Percentiles rank a stretch among this genome's conserved stretches.
phyloP scores from a whole-genome alignment of 164 flowering plant species.

The Euptelea pleiosperma region DNA sequence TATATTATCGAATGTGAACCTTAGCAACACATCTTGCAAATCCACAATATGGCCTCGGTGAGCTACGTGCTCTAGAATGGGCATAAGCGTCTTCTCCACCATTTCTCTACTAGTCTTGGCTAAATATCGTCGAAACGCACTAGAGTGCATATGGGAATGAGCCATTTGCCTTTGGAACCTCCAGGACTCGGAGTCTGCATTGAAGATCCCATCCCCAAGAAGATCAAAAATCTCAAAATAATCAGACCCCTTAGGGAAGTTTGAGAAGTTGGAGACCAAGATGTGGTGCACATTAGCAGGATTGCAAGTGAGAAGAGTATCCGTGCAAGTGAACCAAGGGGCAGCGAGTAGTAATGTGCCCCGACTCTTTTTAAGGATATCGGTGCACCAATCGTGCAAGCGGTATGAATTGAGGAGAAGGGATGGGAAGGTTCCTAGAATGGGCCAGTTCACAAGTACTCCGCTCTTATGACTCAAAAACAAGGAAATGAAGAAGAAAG shows the following conservation, averaged over 20 bases:
- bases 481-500: slow-evolving; percentile 3
- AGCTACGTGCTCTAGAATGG: slow-evolving; percentile 18
- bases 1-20: slow-evolving; percentile 35
- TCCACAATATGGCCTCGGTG: slow-evolving; percentile 21
- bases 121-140: slow-evolving; percentile 15
- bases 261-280: slow-evolving; percentile 15
- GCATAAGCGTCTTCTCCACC: slow-evolving; percentile 27
- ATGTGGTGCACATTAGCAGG: slow-evolving; percentile 28
- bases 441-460: slow-evolving; percentile 26
- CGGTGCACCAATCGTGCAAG: slow-evolving; percentile 20
- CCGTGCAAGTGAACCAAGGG: slow-evolving; percentile 19
- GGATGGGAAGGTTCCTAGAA: slow-evolving; percentile 35
- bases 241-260: slow-evolving; percentile 15
- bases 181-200: slow-evolving; percentile 20
- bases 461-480: slow-evolving; percentile 1
- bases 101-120: slow-evolving; percentile 14
- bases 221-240: slow-evolving; percentile 14
- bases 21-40: slow-evolving; percentile 35
- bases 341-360: slow-evolving; percentile 25
- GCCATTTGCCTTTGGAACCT: slow-evolving; percentile 13
- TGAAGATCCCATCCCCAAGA: slow-evolving; percentile 30
- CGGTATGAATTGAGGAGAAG: slow-evolving; percentile 17
- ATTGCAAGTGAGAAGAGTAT: slow-evolving; percentile 17
- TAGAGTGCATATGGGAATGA: not conserved
- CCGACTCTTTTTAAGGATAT: not conserved